Percentiles rank a stretch among this genome's conserved stretches.
phyloP scores from a whole-genome alignment of 805 yeast species.

The Yamadazyma takamatsuzukensis region DNA sequence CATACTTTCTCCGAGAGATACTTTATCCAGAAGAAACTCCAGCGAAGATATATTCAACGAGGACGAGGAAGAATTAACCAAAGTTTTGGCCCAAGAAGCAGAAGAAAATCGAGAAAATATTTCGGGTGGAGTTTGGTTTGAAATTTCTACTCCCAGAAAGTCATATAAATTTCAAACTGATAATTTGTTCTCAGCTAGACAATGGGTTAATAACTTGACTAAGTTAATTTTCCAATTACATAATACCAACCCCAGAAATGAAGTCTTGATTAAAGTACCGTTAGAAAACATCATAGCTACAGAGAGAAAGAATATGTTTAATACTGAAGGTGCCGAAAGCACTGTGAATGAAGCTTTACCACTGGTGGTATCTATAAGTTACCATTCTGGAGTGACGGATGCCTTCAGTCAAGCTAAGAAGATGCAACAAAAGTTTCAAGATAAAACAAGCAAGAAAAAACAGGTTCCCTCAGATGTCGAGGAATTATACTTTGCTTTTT shows the following conservation, averaged over 20 bases:
- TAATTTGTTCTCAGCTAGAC: constrained; percentile 64
- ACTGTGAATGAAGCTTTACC: constrained; percentile 14
- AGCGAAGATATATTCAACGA: constrained; percentile 10
- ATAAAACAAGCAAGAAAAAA: constrained; percentile 6
- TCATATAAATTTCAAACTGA: constrained; percentile 71
- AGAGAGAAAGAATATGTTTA: constrained; percentile 39
- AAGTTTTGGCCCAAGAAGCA: constrained; percentile 15
- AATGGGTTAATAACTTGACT: constrained; percentile 74
- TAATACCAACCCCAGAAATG: constrained; percentile 63
- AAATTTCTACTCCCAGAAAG: constrained; percentile 53
- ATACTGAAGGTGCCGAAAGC: constrained; percentile 17
- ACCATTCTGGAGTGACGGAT: not conserved
- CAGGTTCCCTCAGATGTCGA: constrained; percentile 35
- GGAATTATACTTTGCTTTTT: constrained; percentile 67
- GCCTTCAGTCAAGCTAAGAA: not conserved
- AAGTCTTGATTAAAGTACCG: constrained; percentile 77
- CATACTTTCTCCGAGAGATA: constrained; percentile 8
- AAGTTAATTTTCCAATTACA: constrained; percentile 66
- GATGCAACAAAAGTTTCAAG: constrained; percentile 8
- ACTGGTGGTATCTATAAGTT: constrained; percentile 5
- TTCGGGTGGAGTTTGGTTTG: constrained; percentile 47
- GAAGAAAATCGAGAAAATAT: constrained; percentile 27
- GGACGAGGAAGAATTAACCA: constrained; percentile 24
- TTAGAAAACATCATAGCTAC: constrained; percentile 60
- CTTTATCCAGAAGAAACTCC: constrained; percentile 9